Percentiles rank a stretch among this genome's conserved stretches.
Conservation (phyloP, 352 stramenopile species). For the Phytophthora uliginosa region DNA sequence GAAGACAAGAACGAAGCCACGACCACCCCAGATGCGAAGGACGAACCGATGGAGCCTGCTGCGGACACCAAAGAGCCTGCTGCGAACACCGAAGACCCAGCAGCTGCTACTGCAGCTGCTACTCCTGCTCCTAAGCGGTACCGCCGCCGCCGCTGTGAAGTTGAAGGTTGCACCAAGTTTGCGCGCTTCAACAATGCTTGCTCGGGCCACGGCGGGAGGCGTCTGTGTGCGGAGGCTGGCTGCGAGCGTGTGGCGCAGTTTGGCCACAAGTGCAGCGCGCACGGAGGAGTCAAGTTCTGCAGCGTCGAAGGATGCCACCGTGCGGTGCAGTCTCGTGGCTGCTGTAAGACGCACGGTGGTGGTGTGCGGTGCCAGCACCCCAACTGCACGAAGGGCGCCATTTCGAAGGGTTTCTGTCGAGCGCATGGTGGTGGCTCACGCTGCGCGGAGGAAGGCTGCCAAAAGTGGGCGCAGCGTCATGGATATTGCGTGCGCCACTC, state of each 20-base stretch:
- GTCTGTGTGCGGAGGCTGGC: conserved; percentile 74
- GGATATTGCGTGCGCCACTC: conserved; percentile 84
- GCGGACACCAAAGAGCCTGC: not conserved
- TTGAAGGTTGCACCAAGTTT: conserved; percentile 79
- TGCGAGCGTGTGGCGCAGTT: conserved; percentile 83
- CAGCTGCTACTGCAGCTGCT: not conserved
- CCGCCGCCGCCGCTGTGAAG: conserved; percentile 70
- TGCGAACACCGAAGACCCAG: conserved; percentile 2
- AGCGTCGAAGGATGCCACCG: conserved; percentile 74
- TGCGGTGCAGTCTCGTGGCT: conserved; percentile 85
- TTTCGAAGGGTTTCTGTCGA: conserved; percentile 89
- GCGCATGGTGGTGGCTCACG: conserved; percentile 84
- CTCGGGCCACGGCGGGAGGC: conserved; percentile 75
- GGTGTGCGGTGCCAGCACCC: conserved; percentile 84
- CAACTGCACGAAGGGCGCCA: conserved; percentile 86
- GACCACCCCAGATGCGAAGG: conserved; percentile 5
- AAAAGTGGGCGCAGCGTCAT: conserved; percentile 82
- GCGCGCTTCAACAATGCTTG: conserved; percentile 84
- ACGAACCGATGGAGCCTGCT: conserved; percentile 2
- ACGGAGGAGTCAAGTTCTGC: conserved; percentile 85
- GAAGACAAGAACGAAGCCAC: conserved; percentile 6
- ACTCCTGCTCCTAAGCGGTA: conserved; percentile 57
- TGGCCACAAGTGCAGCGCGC: conserved; percentile 83
- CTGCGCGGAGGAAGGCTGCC: conserved; percentile 71
- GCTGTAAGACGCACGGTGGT: conserved; percentile 90